phyloP scores from a whole-genome alignment of 129 eudicot genomes.

The Gnaphalium uliginosum region DNA sequence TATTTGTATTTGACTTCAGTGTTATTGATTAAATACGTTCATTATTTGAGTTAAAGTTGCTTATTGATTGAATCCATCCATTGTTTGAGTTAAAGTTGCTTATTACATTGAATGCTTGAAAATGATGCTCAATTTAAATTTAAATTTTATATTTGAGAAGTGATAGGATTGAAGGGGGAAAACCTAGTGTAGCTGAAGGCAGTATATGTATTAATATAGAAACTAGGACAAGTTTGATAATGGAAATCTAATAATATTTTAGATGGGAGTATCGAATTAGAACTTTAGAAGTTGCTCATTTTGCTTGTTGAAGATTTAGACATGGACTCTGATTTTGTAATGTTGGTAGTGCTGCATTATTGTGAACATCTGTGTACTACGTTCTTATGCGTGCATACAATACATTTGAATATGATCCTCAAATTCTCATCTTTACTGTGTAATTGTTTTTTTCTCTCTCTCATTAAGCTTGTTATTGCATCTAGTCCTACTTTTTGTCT shows the following conservation, averaged over 20 bases:
- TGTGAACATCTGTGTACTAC: not conserved
- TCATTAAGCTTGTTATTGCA: not conserved
- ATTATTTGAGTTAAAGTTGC: not conserved
- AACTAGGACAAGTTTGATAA: not conserved
- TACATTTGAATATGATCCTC: not conserved
- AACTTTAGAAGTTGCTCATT: not conserved
- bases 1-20: not conserved
- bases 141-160: not conserved
- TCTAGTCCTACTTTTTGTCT: not conserved
- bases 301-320: slow-evolving; percentile 14
- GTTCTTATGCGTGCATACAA: not conserved
- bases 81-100: not conserved
- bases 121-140: not conserved
- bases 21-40: not conserved
- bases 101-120: not conserved
- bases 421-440: not conserved
- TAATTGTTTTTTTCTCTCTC: too few relatives aligned
- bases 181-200: not conserved
- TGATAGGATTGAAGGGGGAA: not conserved
- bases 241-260: not conserved
- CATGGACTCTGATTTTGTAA: slow-evolving; percentile 5
- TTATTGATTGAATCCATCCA: not conserved
- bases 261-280: slow-evolving; percentile 1
- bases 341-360: slow-evolving; percentile 1
- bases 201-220: not conserved